Evolutionary conservation across 306 rosid species (phyloP).

Genomic region (Betula pendula): DNA sequence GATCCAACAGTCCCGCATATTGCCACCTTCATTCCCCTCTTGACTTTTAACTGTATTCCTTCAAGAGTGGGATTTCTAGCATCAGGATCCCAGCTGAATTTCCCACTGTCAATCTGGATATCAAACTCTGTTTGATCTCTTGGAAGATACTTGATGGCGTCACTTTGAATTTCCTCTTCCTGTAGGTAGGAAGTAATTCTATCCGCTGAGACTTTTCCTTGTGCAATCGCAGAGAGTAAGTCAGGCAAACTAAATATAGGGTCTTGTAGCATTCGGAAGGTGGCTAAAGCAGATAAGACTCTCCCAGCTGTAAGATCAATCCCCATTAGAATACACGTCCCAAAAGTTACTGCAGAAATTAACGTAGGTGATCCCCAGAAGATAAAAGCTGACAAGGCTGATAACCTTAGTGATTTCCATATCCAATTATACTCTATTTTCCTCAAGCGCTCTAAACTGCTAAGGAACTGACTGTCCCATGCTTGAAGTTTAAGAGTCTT

Average conservation of each 20-base stretch:
- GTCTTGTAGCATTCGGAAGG: constrained; percentile 87
- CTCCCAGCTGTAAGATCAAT: constrained; percentile 88
- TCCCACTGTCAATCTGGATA: constrained; percentile 65
- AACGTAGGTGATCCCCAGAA: constrained; percentile 94
- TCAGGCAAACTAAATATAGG: constrained; percentile 90
- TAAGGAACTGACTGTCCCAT: constrained; percentile 78
- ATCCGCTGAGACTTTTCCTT: constrained; percentile 87
- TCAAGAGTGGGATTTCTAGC: constrained; percentile 60
- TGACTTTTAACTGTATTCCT: constrained; percentile 62
- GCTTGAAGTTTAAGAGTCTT: constrained; percentile 92
- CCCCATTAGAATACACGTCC: constrained; percentile 72
- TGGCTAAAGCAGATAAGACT: constrained; percentile 86
- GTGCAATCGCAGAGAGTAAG: constrained; percentile 78
- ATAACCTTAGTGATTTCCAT: constrained; percentile 60
- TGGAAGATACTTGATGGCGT: constrained; percentile 59
- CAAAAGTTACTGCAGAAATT: constrained; percentile 78
- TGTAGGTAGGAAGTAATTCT: constrained; percentile 70
- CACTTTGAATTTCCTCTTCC: constrained; percentile 78
- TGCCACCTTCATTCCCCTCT: constrained; percentile 94
- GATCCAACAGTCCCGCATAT: constrained; percentile 95
- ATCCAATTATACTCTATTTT: constrained; percentile 65
- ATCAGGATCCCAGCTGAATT: constrained; percentile 81
- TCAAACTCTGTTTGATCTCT: constrained; percentile 59
- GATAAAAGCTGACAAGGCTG: constrained; percentile 57
- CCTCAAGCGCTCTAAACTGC: constrained; percentile 60